A percentile compares a stretch with the other conserved stretches of the same genome.
Evolutionary conservation across 1,139 yeast genomes (phyloP).

Genomic region (Yamadazyma mexicana): DNA sequence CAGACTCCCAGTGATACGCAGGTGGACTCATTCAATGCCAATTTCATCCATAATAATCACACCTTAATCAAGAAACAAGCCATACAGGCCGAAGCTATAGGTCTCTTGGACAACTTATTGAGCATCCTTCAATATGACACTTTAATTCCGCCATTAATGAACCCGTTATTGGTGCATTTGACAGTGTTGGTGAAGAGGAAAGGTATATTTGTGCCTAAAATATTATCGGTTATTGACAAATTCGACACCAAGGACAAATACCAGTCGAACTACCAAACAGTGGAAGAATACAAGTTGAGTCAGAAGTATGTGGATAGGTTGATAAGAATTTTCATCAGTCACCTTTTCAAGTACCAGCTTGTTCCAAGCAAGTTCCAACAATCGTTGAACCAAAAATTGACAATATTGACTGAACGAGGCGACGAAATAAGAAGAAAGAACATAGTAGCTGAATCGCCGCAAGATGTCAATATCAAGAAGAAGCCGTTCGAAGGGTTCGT

Average conservation of each 20-base stretch:
- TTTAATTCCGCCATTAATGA: slow-evolving; percentile 53
- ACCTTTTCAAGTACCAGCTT: slow-evolving; percentile 34
- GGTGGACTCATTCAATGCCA: slow-evolving; percentile 51
- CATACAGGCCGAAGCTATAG: slow-evolving; percentile 73
- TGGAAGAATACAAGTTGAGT: slow-evolving; percentile 43
- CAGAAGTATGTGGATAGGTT: slow-evolving; percentile 43
- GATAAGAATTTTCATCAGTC: slow-evolving; percentile 37
- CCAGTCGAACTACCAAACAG: slow-evolving; percentile 47
- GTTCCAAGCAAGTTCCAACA: slow-evolving; percentile 33
- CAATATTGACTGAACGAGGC: slow-evolving; percentile 35
- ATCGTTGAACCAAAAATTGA: slow-evolving; percentile 29
- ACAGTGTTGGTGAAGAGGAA: slow-evolving; percentile 52
- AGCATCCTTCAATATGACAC: slow-evolving; percentile 55
- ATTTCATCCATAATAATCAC: slow-evolving; percentile 63
- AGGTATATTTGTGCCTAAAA: slow-evolving; percentile 51
- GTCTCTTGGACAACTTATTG: slow-evolving; percentile 65
- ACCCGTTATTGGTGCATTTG: slow-evolving; percentile 57
- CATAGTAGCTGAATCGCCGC: slow-evolving; percentile 25
- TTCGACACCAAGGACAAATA: slow-evolving; percentile 39
- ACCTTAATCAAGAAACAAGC: slow-evolving; percentile 56
- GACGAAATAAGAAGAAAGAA: slow-evolving; percentile 44
- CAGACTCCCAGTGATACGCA: slow-evolving; percentile 54
- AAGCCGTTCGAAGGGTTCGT: slow-evolving; percentile 41
- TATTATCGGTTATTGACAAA: slow-evolving; percentile 38
- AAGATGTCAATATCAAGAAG: slow-evolving; percentile 35